These are phyloP conservation scores for Umbelopsis isabellina DNA, from an alignment of 192 early-diverging fungal genomes.

Conservation along the genomic window DNA sequence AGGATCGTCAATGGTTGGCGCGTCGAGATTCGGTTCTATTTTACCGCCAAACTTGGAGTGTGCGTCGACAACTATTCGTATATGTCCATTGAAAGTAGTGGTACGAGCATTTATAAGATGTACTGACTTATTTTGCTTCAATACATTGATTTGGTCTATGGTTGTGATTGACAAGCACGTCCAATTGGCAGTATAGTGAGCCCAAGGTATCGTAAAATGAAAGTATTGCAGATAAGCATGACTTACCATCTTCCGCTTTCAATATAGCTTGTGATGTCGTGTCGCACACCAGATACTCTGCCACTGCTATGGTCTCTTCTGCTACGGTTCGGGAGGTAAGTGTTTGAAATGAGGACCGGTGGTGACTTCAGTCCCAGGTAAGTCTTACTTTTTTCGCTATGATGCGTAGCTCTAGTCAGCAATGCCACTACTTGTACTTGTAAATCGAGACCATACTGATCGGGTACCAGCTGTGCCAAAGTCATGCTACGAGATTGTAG, in stretches of 20 bases:
- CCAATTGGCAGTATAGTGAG: background rate
- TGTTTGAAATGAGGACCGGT: no score
- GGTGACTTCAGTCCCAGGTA: no score
- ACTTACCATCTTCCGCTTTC: conserved; percentile 1
- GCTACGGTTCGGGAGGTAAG: background rate
- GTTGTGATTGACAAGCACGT: no score
- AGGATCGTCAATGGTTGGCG: background rate
- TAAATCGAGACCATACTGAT: background rate
- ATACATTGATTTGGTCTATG: background rate
- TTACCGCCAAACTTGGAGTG: background rate
- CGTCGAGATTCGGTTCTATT: background rate
- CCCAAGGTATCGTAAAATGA: background rate
- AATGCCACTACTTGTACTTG: background rate
- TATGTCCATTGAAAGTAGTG: background rate
- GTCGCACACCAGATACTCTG: background rate
- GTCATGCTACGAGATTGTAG: background rate
- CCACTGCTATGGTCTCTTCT: conserved; percentile 1
- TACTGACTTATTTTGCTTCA: background rate
- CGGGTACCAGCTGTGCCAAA: background rate
- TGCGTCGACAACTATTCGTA: background rate
- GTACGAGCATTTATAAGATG: conserved; percentile 5
- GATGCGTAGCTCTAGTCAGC: background rate
- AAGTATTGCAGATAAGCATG: background rate
- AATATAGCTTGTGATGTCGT: background rate
- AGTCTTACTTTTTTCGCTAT: background rate